Evolutionary conservation across 768 basidiomycete species (phyloP), one percentile per base, ranked within the genome.

Genomic region (Steccherinum ochraceum): DNA sequence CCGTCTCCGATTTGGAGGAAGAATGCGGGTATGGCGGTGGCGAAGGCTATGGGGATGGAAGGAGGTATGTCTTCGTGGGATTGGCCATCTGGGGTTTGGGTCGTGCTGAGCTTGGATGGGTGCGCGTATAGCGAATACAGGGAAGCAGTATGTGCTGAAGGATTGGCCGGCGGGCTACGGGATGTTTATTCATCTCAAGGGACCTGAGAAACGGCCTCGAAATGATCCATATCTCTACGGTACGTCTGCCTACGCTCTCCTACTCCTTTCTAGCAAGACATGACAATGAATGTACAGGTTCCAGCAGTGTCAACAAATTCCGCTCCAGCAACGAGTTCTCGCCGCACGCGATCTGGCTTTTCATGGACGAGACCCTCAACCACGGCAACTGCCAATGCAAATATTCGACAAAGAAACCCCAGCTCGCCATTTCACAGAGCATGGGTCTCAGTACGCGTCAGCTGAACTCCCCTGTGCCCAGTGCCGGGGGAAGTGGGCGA

Each of bases 281-380:
- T 23, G 18, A 21, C 12, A 19, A n/a, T 18, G 49, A 30, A 24
- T 46, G 52, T 20, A 12, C 50, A 73, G 66, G 68, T 67, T 83
- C 82, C 2, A 51, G 57, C 24, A 52, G 67, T 45, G 67, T 73
- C 39, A 69, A 67, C 24, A 77, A 70, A 49, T 93, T 91, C 65
- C 85, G 91, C 40, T 91, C 89, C 12, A 71, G 82, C n/a, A 84
- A 85, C 45, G 91, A 93, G 62, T 90, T 93, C 63, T 77, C 86
- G 44, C 89, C 89, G 3, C 91, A 93, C 58, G 86, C 86, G 2
- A 71, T 82, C 52, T 93, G 89, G 89, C 76, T 93, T 10, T 72
- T 83, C 64, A 70, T 71, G 5, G 83, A 87, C 52, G 60, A 69
- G 0, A 70, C 69, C 2, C 61, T 75, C 52, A 64, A 75, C 53